Conservation (phyloP, 371 early-diverging fungal genomes). For the Rhizomucor miehei region DNA sequence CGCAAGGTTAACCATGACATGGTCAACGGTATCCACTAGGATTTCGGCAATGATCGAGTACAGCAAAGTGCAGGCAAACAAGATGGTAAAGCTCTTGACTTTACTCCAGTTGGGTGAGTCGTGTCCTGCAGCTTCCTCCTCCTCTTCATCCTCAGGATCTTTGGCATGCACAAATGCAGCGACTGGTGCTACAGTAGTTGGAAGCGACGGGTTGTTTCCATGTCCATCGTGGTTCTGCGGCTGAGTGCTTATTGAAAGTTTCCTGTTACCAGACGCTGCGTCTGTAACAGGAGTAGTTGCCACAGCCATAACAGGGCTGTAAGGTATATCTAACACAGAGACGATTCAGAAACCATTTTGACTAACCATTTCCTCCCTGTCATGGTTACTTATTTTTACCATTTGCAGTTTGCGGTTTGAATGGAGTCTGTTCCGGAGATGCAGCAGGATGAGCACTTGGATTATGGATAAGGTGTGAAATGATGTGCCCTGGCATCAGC, state of each 20-base stretch:
- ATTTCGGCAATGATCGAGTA: constrained; percentile 90
- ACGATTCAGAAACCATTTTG: too few relatives aligned
- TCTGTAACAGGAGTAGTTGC: background rate
- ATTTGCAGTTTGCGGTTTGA: background rate
- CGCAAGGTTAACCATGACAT: constrained; percentile 58
- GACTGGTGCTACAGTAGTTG: constrained; percentile 4
- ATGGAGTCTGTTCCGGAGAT: background rate
- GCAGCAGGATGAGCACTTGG: constrained; percentile 11
- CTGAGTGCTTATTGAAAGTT: background rate
- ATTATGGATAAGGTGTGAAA: constrained; percentile 44
- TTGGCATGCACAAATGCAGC: constrained; percentile 29
- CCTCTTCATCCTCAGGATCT: constrained; percentile 54
- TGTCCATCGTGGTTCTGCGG: background rate
- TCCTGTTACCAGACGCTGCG: background rate
- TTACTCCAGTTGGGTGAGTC: constrained; percentile 94
- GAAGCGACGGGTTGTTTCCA: background rate
- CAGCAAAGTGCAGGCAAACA: constrained; percentile 80
- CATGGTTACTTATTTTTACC: too few relatives aligned
- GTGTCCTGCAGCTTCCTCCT: constrained; percentile 74
- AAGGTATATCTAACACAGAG: background rate
- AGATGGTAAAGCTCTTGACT: constrained; percentile 73
- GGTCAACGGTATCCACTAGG: constrained; percentile 75
- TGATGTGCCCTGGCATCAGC: constrained; percentile 39
- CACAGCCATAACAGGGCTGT: background rate
- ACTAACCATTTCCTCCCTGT: too few relatives aligned